Evolutionary conservation across 1,139 yeast species (phyloP), one percentile per base, ranked within the genome.

Genomic region (Wickerhamiella pararugosa): DNA sequence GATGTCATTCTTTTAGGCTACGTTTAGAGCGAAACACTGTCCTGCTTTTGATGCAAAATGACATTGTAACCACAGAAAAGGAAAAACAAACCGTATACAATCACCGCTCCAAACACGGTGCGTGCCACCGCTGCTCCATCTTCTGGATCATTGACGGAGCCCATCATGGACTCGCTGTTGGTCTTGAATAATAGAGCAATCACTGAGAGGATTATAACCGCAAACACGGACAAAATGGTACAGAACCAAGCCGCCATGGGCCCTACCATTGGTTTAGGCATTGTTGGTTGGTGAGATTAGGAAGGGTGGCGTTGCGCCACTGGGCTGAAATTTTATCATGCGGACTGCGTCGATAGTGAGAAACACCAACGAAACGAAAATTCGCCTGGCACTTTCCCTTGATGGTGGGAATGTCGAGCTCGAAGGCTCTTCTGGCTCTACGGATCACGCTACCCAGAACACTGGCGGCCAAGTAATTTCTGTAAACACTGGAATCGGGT

Each of bases 41-140:
- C 65, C 53, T 78, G 78, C 59, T 78, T 73, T 54, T 67, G 70
- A 53, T 76, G 75, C 50, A 79, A 15, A 15, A 15, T 15, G 21
- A 15, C 21, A 15, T 90, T 96, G 53, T 76, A 75, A 3, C 96
- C 96, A 62, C 97, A 90, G 65, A 86, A 87, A 29, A 76, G 67
- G 56, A 87, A 79, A 68, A 86, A 84, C 36, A 68, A 70, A 45
- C 77, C 63, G 60, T 90, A 90, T 8, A 90, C 90, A 48, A 80
- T 61, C 5, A 87, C 96, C 25, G 97, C 96, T 38, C 87, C 79
- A 61, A 80, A 81, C 15, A 90, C 77, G 3, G 97, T 90, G 49
- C 74, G 73, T 31, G 97, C 95, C 37, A 87, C 97, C 15, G 92
- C 94, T 49, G 75, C 75, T 8, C 97, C 97, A 58, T 90, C 90